A percentile compares a stretch with the other conserved stretches of the same genome.
phyloP scores from a whole-genome alignment of 2,329 filamentous ascomycete genomes.

The Penicillium brevicompactum region DNA sequence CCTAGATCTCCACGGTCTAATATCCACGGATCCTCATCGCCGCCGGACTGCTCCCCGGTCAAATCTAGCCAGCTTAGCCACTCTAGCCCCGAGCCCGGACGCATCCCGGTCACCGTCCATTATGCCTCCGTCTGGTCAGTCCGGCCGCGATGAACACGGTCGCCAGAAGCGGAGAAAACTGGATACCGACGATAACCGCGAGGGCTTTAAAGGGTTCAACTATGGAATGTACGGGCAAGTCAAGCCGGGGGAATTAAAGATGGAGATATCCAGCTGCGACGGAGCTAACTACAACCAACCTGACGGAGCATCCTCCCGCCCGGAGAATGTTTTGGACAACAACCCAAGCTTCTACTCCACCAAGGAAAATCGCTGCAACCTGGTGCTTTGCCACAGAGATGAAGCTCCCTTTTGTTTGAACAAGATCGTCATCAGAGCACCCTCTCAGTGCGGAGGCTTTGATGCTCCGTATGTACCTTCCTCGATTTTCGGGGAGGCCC shows the following conservation, averaged over 20 bases:
- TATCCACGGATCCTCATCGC: constrained; percentile 9
- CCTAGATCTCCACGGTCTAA: constrained; percentile 13
- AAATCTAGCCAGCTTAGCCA: no score
- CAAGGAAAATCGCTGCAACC: constrained; percentile 82
- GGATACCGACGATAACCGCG: constrained; percentile 61
- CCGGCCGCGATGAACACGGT: constrained; percentile 45
- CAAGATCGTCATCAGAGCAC: constrained; percentile 84
- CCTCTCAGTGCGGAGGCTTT: constrained; percentile 69
- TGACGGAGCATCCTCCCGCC: constrained; percentile 59
- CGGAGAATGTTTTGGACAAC: constrained; percentile 80
- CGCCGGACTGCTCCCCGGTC: no score
- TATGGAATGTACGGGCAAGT: constrained; percentile 90
- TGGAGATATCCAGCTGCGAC: constrained; percentile 90
- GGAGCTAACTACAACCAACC: constrained; percentile 66
- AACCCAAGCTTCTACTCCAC: constrained; percentile 89
- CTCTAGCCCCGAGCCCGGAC: constrained; percentile 9
- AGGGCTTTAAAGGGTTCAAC: constrained; percentile 60
- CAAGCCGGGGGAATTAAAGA: constrained; percentile 74
- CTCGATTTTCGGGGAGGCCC: background rate
- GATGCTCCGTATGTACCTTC: constrained; percentile 73
- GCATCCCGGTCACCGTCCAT: constrained; percentile 23
- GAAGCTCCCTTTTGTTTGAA: constrained; percentile 79
- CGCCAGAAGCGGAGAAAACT: constrained; percentile 69
- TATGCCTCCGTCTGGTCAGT: constrained; percentile 28
- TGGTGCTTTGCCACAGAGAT: constrained; percentile 79